phyloP scores from a whole-genome alignment of 257 asterid genomes.

The Leonotis leonurus region DNA sequence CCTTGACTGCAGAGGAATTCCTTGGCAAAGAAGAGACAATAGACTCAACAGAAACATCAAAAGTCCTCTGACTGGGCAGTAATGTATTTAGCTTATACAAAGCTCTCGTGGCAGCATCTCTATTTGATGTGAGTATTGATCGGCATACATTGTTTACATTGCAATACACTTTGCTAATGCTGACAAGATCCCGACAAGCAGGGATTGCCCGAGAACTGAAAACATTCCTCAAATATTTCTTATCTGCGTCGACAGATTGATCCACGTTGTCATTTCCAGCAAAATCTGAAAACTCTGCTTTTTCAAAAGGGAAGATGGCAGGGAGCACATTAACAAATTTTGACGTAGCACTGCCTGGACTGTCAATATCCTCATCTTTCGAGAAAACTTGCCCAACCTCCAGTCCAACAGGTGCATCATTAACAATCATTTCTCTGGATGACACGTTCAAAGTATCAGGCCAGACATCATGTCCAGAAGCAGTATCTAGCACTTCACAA shows the following conservation, averaged over 20 bases:
- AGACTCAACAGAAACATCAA: conserved; percentile 30
- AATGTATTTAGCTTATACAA: conserved; percentile 46
- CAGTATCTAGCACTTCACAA: conserved; percentile 36
- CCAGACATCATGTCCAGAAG: conserved; percentile 26
- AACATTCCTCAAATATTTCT: conserved; percentile 21
- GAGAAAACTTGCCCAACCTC: conserved; percentile 20
- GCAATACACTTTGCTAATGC: conserved; percentile 15
- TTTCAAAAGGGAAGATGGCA: conserved; percentile 15
- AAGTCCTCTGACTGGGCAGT: conserved; percentile 20
- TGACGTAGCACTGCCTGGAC: conserved; percentile 66
- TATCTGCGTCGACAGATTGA: conserved; percentile 21
- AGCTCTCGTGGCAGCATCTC: conserved; percentile 35
- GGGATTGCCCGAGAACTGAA: conserved; percentile 14
- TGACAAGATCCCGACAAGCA: conserved; percentile 15
- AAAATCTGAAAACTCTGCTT: conserved; percentile 20
- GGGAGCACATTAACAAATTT: conserved; percentile 39
- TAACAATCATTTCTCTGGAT: conserved; percentile 18
- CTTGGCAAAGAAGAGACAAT: conserved; percentile 26
- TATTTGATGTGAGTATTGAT: conserved; percentile 52
- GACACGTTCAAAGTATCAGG: conserved; percentile 32
- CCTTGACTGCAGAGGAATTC: conserved; percentile 28
- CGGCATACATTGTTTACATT: conserved; percentile 26
- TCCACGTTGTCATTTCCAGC: conserved; percentile 17
- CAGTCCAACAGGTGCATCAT: conserved; percentile 20
- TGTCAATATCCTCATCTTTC: conserved; percentile 52